Evolutionary conservation across 129 eudicot species (phyloP).

Genomic region (Daucus carota): DNA sequence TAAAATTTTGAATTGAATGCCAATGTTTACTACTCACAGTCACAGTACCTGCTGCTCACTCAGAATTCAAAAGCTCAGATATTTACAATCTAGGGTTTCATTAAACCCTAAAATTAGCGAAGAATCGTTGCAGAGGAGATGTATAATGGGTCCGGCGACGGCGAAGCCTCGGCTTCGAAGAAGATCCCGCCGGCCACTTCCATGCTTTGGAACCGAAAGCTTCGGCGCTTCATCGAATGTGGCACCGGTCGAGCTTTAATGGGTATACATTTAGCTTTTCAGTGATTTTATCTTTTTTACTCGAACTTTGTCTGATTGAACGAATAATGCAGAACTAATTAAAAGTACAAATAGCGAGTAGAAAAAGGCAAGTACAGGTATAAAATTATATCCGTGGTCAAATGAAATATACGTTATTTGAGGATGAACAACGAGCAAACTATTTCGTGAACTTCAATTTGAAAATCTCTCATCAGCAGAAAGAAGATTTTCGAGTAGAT

Average conservation of each 20-base stretch:
- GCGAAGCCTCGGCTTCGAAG: constrained; percentile 54
- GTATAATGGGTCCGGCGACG: constrained; percentile 86
- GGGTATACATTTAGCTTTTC: constrained; percentile 30
- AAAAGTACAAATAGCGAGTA: background rate
- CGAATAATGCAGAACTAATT: too few relatives aligned
- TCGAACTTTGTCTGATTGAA: background rate
- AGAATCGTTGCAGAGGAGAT: too few relatives aligned
- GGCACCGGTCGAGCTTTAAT: constrained; percentile 94
- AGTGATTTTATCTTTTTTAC: too few relatives aligned
- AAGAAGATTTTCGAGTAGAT: too few relatives aligned
- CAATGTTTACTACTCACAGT: too few relatives aligned
- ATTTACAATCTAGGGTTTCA: too few relatives aligned
- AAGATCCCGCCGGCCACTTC: constrained; percentile 88
- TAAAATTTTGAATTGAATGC: too few relatives aligned
- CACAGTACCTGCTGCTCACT: too few relatives aligned
- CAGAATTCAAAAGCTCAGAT: too few relatives aligned
- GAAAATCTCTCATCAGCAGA: too few relatives aligned
- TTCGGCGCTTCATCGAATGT: constrained; percentile 90
- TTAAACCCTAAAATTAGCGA: too few relatives aligned
- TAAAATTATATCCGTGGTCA: background rate
- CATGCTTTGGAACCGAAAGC: constrained; percentile 95
- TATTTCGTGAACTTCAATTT: too few relatives aligned
- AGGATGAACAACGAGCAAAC: background rate
- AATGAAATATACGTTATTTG: background rate
- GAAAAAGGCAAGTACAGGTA: background rate